Evolutionary conservation across 2,329 filamentous ascomycete species (phyloP).

Genomic region (Aspergillus fumigatiaffinis): DNA sequence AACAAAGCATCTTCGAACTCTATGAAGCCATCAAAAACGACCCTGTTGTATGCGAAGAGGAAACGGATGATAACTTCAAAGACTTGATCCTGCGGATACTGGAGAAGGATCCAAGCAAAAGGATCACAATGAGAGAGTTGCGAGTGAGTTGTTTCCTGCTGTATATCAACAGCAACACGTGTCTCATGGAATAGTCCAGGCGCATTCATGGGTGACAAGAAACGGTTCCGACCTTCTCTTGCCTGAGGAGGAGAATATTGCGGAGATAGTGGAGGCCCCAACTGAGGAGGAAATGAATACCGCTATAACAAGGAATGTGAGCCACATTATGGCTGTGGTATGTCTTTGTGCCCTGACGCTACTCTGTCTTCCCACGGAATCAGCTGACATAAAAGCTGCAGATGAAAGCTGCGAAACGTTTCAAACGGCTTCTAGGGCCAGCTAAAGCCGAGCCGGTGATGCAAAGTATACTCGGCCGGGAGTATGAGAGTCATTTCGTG

Average conservation of each 20-base stretch:
- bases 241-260: conserved; percentile 79
- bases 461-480: conserved; percentile 57
- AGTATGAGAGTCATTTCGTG: conserved; percentile 51
- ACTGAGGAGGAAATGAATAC: conserved; percentile 87
- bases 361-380: neutral
- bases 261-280: conserved; percentile 72
- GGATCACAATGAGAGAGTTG: conserved; percentile 78
- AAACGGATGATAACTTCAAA: conserved; percentile 64
- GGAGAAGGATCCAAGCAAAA: conserved; percentile 77
- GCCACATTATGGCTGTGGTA: conserved; percentile 78
- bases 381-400: conserved; percentile 29
- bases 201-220: conserved; percentile 90
- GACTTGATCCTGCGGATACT: conserved; percentile 72
- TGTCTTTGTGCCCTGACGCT: conserved; percentile 10
- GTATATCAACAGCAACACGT: neutral
- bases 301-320: conserved; percentile 87
- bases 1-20: conserved; percentile 73
- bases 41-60: conserved; percentile 56
- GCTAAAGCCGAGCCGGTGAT: conserved; percentile 49
- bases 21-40: conserved; percentile 84
- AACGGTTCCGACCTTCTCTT: conserved; percentile 73
- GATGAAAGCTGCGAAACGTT: conserved; percentile 88
- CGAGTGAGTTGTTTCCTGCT: conserved; percentile 58
- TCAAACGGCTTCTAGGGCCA: conserved; percentile 68
- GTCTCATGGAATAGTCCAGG: conserved; percentile 47